Percentiles rank a stretch among this genome's conserved stretches.
phyloP scores from a whole-genome alignment of 1,284 basidiomycete species.

The Trametes sp. region DNA sequence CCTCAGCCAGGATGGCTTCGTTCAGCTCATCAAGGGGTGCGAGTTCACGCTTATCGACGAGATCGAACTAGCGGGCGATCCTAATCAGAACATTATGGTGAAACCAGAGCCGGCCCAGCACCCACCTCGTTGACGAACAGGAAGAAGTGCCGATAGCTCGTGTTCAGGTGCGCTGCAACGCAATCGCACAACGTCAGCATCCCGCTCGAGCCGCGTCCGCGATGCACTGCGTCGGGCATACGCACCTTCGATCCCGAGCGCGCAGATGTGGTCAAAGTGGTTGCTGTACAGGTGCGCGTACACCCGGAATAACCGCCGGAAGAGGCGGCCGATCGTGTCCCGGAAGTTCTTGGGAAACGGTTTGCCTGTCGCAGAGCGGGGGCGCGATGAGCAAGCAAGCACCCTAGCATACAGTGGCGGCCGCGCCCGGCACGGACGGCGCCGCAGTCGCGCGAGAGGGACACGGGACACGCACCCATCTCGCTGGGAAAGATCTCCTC shows the following conservation, averaged over 20 bases:
- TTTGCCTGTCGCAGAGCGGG: constrained; percentile 62
- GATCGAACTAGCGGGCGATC: constrained; percentile 73
- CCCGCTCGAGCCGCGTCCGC: background rate
- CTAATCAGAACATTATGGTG: background rate
- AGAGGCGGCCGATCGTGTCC: constrained; percentile 91
- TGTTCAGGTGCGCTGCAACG: constrained; percentile 91
- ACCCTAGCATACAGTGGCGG: no score
- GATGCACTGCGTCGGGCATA: background rate
- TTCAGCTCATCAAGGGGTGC: constrained; percentile 97
- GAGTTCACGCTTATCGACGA: constrained; percentile 98
- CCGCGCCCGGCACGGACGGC: no score
- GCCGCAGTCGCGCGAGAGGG: no score
- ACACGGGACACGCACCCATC: constrained; percentile 67
- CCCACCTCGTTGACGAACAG: constrained; percentile 94
- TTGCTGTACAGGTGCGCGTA: constrained; percentile 99
- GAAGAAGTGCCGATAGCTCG: constrained; percentile 98
- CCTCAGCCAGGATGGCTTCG: constrained; percentile 91
- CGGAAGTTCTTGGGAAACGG: constrained; percentile 94
- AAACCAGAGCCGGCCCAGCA: background rate
- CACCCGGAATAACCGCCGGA: constrained; percentile 93
- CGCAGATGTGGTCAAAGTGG: constrained; percentile 99
- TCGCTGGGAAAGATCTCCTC: constrained; percentile 94
- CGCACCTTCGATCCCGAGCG: constrained; percentile 95
- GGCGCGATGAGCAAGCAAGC: background rate
- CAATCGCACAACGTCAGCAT: no score